A percentile compares a stretch with the other conserved stretches of the same genome.
phyloP scores from a whole-genome alignment of 805 yeast species.

The Metschnikowia kofuensis region DNA sequence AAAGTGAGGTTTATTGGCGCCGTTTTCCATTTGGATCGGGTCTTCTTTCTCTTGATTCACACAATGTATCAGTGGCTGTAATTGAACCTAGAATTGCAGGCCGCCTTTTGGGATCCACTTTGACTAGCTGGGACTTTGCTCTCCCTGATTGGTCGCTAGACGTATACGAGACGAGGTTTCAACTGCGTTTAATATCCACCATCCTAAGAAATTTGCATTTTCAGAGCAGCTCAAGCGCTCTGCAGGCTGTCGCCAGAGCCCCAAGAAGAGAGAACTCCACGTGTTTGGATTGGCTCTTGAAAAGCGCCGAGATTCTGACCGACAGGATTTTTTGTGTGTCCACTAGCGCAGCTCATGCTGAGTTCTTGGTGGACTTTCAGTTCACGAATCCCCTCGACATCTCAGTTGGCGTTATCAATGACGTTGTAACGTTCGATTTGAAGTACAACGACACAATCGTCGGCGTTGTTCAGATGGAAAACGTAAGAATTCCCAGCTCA shows the following conservation, averaged over 20 bases:
- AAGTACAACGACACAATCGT: conserved; percentile 31
- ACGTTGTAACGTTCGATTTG: conserved; percentile 25
- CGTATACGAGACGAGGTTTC: background rate
- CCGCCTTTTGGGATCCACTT: background rate
- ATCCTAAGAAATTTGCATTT: conserved; percentile 3
- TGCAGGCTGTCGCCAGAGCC: background rate
- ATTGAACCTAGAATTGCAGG: conserved; percentile 29
- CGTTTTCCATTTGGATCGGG: conserved; percentile 28
- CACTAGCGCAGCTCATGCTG: conserved; percentile 22
- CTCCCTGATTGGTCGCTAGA: conserved; percentile 4
- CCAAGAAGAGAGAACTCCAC: background rate
- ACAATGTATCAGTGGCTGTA: conserved; percentile 41
- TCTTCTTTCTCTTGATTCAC: conserved; percentile 40
- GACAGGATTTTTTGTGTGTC: conserved; percentile 23
- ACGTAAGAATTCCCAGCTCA: conserved; percentile 19
- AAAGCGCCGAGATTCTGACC: conserved; percentile 5
- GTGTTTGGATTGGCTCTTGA: conserved; percentile 9
- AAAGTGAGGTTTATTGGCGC: background rate
- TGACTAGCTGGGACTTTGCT: background rate
- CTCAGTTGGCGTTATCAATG: conserved; percentile 22
- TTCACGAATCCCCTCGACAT: conserved; percentile 32
- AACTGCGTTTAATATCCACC: conserved; percentile 8
- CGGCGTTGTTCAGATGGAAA: conserved; percentile 27
- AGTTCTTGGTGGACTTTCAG: conserved; percentile 28
- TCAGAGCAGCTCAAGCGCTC: background rate